These are phyloP conservation scores for Botrytis sinoallii DNA, from an alignment of 2,329 filamentous ascomycete genomes.

Conservation along the genomic window DNA sequence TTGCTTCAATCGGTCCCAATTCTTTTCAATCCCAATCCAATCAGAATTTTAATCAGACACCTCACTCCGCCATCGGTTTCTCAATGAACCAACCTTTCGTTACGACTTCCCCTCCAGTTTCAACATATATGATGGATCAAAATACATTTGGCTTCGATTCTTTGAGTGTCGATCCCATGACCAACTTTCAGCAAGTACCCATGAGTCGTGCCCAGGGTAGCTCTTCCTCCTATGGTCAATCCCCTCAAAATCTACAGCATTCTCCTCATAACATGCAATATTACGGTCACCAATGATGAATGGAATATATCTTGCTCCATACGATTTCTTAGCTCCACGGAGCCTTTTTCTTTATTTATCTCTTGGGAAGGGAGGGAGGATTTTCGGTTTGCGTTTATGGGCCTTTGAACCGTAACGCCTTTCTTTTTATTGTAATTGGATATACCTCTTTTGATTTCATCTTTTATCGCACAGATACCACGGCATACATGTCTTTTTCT, in stretches of 20 bases:
- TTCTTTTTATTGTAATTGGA: conserved; percentile 16
- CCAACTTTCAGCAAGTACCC: conserved; percentile 30
- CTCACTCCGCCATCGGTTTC: conserved; percentile 22
- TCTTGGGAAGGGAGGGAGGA: neutral
- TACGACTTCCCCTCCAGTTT: conserved; percentile 28
- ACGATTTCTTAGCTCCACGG: neutral
- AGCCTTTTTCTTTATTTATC: neutral
- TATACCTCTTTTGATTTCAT: conserved; percentile 20
- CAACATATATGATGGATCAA: conserved; percentile 30
- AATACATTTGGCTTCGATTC: conserved; percentile 28
- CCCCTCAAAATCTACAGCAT: conserved; percentile 27
- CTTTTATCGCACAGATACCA: conserved; percentile 33
- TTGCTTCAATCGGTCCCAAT: conserved; percentile 26
- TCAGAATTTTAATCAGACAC: conserved; percentile 27
- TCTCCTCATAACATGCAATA: conserved; percentile 24
- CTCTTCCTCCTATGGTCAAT: conserved; percentile 32
- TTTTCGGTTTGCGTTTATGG: neutral
- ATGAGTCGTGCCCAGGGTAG: conserved; percentile 33
- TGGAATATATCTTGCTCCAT: conserved; percentile 14
- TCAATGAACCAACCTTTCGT: conserved; percentile 31
- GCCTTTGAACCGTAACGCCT: neutral
- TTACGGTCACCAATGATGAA: conserved; percentile 27
- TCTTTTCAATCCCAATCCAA: conserved; percentile 25
- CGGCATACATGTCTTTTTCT: conserved; percentile 21
- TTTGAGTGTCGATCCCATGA: conserved; percentile 25